Percentiles rank a stretch among this genome's conserved stretches.
Conservation (phyloP, 208 protist species). For the Crithidia sp. region DNA sequence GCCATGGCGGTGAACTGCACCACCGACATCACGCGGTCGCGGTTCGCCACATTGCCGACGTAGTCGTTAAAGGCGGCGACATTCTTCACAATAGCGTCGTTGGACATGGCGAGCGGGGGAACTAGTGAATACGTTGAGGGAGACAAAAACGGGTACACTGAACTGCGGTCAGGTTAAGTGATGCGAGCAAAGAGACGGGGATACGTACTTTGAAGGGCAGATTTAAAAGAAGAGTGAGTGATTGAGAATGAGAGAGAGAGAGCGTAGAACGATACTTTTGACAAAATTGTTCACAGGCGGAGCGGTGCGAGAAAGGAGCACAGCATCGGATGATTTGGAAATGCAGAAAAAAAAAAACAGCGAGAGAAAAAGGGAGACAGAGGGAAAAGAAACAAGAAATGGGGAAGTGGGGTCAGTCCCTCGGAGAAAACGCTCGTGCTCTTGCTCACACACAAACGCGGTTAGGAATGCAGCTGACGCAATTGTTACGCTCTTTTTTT, state of each 20-base stretch:
- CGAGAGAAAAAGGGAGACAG: conserved; percentile 21
- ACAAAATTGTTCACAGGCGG: background rate
- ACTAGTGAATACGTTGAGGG: too few species aligned
- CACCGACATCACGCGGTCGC: conserved; percentile 74
- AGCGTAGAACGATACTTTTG: background rate
- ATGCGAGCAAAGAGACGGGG: too few species aligned
- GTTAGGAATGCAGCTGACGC: too few species aligned
- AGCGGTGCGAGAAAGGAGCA: background rate
- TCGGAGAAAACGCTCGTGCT: too few species aligned
- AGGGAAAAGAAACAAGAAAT: background rate
- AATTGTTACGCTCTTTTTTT: too few species aligned
- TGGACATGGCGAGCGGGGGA: conserved; percentile 11
- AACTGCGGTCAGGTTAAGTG: too few species aligned
- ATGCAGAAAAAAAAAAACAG: conserved; percentile 30
- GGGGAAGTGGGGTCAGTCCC: background rate
- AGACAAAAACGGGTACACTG: too few species aligned
- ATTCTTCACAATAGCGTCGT: conserved; percentile 23
- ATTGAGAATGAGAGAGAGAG: conserved; percentile 20
- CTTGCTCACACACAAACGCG: too few species aligned
- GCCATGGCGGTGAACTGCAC: conserved; percentile 72
- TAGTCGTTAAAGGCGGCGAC: conserved; percentile 61
- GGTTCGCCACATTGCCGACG: conserved; percentile 50
- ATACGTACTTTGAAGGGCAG: too few species aligned
- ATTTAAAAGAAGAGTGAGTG: background rate
- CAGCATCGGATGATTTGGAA: background rate